These are phyloP conservation scores for Exserohilum turcica DNA, from an alignment of 2,329 filamentous ascomycete genomes.

Conservation along the genomic window DNA sequence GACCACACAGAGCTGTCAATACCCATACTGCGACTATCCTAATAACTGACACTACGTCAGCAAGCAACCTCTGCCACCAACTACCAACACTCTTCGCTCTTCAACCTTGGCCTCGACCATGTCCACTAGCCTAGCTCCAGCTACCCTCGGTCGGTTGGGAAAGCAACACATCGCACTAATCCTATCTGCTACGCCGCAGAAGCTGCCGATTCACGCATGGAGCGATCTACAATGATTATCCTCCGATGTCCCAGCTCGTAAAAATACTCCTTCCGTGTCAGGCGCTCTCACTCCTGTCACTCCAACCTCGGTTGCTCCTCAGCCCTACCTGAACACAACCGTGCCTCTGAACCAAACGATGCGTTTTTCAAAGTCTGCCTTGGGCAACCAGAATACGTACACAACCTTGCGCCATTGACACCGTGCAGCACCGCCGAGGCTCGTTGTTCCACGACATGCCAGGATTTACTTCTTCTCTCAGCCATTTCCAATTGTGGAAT, in stretches of 20 bases:
- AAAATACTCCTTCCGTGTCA: constrained; percentile 1
- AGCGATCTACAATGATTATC: not conserved
- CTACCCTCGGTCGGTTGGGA: not conserved
- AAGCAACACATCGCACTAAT: not conserved
- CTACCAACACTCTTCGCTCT: not conserved
- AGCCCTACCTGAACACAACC: constrained; percentile 1
- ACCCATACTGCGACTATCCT: not conserved
- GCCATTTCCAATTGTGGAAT: no score
- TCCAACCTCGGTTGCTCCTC: not conserved
- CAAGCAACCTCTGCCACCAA: not conserved
- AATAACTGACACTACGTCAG: not conserved
- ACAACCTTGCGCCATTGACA: constrained; percentile 5
- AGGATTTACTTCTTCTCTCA: no score
- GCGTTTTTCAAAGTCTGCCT: constrained; percentile 10
- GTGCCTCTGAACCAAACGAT: not conserved
- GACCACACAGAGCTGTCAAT: not conserved
- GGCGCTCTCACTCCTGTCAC: constrained; percentile 4
- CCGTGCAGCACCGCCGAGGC: constrained; percentile 1
- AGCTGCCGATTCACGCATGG: constrained; percentile 3
- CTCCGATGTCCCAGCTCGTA: constrained; percentile 5
- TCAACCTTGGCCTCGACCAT: not conserved
- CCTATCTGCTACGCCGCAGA: not conserved
- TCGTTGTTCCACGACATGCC: constrained; percentile 7
- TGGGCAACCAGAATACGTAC: constrained; percentile 4
- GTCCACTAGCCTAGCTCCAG: not conserved